These are phyloP conservation scores for Halteria grandinella DNA, from an alignment of 73 alveolate species.

Conservation along the genomic window DNA sequence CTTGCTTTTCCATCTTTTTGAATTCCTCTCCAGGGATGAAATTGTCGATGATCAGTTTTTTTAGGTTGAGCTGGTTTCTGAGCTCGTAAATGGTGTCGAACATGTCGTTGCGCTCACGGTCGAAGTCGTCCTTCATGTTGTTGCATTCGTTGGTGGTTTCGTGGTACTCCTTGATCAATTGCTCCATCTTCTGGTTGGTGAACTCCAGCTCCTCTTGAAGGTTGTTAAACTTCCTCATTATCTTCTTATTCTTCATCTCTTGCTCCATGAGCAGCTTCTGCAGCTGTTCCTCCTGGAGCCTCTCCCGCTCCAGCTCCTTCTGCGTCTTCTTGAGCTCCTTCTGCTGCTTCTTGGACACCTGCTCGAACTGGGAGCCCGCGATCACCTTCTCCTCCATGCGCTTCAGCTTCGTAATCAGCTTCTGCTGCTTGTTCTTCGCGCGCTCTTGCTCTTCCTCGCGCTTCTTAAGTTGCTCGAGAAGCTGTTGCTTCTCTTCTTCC, in stretches of 20 bases:
- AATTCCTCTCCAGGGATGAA: constrained; percentile 89
- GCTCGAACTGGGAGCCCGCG: constrained; percentile 91
- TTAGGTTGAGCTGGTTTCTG: constrained; percentile 76
- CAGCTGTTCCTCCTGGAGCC: constrained; percentile 75
- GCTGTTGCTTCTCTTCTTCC: constrained; percentile 89
- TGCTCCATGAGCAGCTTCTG: constrained; percentile 79
- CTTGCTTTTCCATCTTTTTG: constrained; percentile 76
- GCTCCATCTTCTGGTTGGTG: constrained; percentile 81
- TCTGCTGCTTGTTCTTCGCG: constrained; percentile 86
- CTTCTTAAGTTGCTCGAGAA: constrained; percentile 79
- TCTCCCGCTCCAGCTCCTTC: constrained; percentile 86
- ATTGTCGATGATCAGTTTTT: constrained; percentile 78
- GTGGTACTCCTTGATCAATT: constrained; percentile 70
- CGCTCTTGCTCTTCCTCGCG: constrained; percentile 84
- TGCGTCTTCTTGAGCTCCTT: constrained; percentile 85
- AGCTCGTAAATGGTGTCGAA: constrained; percentile 81
- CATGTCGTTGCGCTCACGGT: constrained; percentile 85
- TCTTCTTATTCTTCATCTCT: constrained; percentile 77
- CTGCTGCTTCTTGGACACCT: constrained; percentile 91
- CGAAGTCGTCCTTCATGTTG: constrained; percentile 76
- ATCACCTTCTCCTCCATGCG: constrained; percentile 89
- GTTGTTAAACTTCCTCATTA: constrained; percentile 79
- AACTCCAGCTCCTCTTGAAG: constrained; percentile 94
- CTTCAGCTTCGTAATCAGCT: constrained; percentile 85
- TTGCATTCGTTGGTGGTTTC: constrained; percentile 69